These are phyloP conservation scores for Penicillium alfredii DNA, from an alignment of 495 filamentous ascomycete species.

Conservation along the genomic window DNA sequence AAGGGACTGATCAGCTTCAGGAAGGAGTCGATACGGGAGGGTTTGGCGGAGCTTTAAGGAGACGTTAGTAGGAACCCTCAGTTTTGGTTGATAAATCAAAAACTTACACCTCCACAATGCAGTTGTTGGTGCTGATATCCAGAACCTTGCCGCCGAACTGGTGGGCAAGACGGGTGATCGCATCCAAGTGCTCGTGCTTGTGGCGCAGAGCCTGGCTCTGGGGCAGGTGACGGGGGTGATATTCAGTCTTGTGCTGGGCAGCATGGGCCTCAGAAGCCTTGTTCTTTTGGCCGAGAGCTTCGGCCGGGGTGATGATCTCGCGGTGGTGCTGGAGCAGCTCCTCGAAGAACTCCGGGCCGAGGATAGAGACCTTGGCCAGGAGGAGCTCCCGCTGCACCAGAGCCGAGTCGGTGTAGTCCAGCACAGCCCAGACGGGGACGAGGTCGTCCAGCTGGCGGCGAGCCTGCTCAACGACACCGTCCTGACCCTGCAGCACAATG, in stretches of 20 bases:
- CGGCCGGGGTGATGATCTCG: conserved; percentile 52
- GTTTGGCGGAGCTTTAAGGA: conserved; percentile 73
- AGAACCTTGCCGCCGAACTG: conserved; percentile 96
- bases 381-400: conserved; percentile 95
- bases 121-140: conserved; percentile 96
- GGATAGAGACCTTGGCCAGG: conserved; percentile 91
- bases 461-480: conserved; percentile 96
- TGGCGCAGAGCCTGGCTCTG: conserved; percentile 83
- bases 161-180: conserved; percentile 90
- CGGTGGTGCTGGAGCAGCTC: conserved; percentile 92
- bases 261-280: too few species aligned
- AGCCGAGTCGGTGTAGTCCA: conserved; percentile 89
- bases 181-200: conserved; percentile 94
- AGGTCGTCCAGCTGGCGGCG: conserved; percentile 92
- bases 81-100: background rate
- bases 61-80: conserved; percentile 1
- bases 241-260: conserved; percentile 41
- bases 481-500: conserved; percentile 91
- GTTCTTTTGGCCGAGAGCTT: conserved; percentile 27
- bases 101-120: conserved; percentile 95
- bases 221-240: conserved; percentile 80
- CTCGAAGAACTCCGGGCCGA: conserved; percentile 96
- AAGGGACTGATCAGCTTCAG: conserved; percentile 95
- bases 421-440: conserved; percentile 95
- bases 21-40: conserved; percentile 89